A percentile compares a stretch with the other conserved stretches of the same genome.
These are phyloP conservation scores for Cyberlindnera maclurae DNA, from an alignment of 805 yeast genomes.

Conservation along the genomic window DNA sequence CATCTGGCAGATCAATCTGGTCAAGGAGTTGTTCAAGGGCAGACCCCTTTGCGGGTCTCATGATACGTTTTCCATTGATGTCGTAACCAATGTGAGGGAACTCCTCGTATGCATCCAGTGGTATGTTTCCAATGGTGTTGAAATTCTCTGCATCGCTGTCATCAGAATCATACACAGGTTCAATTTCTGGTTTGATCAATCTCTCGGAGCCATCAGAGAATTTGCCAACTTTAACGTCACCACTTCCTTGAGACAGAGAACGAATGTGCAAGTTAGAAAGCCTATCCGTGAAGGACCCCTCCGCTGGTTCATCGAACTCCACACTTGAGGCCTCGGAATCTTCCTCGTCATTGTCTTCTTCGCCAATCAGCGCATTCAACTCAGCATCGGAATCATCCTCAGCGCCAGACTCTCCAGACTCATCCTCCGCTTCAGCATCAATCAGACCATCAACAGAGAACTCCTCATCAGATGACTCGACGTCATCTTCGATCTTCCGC, in stretches of 20 bases:
- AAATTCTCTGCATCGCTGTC: constrained; percentile 76
- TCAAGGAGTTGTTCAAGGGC: constrained; percentile 89
- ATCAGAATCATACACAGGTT: constrained; percentile 92
- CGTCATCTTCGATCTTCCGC: constrained; percentile 17
- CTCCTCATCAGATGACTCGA: constrained; percentile 9
- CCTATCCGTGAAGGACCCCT: constrained; percentile 37
- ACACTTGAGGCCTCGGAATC: constrained; percentile 40
- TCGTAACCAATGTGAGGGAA: constrained; percentile 97
- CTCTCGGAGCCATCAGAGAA: constrained; percentile 80
- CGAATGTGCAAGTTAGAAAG: constrained; percentile 49
- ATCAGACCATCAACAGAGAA: constrained; percentile 28
- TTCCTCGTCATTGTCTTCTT: constrained; percentile 32
- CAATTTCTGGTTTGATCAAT: constrained; percentile 77
- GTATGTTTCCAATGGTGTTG: constrained; percentile 92
- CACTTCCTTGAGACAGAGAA: constrained; percentile 31
- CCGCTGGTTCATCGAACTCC: constrained; percentile 1
- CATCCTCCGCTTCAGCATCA: constrained; percentile 23
- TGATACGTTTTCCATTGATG: constrained; percentile 94
- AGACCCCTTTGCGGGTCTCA: constrained; percentile 97
- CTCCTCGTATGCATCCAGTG: constrained; percentile 89
- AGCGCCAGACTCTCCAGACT: constrained; percentile 5
- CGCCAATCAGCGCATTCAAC: constrained; percentile 48
- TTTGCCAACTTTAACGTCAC: constrained; percentile 33
- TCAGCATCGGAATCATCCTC: constrained; percentile 50
- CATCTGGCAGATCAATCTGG: constrained; percentile 89